phyloP scores from a whole-genome alignment of 176 grass and related monocot genomes.

The Triticum timopheevii region DNA sequence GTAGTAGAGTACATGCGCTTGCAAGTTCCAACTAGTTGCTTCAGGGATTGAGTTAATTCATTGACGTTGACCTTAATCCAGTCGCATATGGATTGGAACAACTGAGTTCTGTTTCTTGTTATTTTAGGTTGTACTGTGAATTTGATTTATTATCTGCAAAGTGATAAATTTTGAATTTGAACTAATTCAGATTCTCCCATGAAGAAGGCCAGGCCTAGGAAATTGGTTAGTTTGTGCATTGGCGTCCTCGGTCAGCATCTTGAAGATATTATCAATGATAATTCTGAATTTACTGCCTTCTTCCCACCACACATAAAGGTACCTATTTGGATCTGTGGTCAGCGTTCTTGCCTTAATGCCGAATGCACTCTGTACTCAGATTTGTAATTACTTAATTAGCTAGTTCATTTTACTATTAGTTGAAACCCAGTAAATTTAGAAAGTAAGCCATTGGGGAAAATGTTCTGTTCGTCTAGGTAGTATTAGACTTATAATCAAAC shows the following conservation, averaged over 20 bases:
- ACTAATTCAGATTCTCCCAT: conserved; percentile 60
- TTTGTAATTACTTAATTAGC: neutral
- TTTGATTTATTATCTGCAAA: neutral
- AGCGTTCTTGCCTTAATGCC: neutral
- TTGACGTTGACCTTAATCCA: neutral
- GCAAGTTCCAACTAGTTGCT: neutral
- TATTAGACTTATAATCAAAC: neutral
- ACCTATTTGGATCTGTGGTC: neutral
- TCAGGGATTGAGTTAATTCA: neutral
- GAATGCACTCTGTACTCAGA: neutral
- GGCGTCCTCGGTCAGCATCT: conserved; percentile 87
- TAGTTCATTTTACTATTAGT: neutral
- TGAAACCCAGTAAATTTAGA: neutral
- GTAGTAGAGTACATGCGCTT: neutral
- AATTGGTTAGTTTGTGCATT: conserved; percentile 79
- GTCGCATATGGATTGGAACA: neutral
- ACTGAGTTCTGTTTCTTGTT: neutral
- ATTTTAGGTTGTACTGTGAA: neutral
- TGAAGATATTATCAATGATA: conserved; percentile 78
- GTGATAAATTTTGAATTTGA: conserved; percentile 12
- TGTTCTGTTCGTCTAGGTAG: neutral
- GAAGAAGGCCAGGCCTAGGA: conserved; percentile 63
- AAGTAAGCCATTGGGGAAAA: neutral
- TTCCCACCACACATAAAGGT: conserved; percentile 97
- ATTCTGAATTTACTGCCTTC: conserved; percentile 59